A percentile compares a stretch with the other conserved stretches of the same genome.
phyloP scores from a whole-genome alignment of 2,329 filamentous ascomycete species.

The Sclerotinia borealis region DNA sequence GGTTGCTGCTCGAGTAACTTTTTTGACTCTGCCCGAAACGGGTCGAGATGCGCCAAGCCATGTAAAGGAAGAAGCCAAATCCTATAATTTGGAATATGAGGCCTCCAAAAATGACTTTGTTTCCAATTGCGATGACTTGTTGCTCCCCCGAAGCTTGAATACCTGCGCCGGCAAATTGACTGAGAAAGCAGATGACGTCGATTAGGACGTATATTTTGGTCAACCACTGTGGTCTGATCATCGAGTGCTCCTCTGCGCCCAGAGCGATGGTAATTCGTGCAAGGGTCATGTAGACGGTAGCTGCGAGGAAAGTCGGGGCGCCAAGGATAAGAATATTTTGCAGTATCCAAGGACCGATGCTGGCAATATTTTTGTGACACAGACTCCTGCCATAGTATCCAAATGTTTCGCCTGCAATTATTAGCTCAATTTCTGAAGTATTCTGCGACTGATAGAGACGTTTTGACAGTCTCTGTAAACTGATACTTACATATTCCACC shows the following conservation, averaged over 20 bases:
- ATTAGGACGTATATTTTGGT: constrained; percentile 47
- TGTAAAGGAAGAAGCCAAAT: background rate
- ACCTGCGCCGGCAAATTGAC: constrained; percentile 37
- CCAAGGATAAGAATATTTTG: constrained; percentile 39
- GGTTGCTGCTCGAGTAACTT: background rate
- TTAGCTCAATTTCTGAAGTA: background rate
- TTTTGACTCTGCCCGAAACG: background rate
- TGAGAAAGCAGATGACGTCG: constrained; percentile 42
- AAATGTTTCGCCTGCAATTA: constrained; percentile 13
- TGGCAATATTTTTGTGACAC: background rate
- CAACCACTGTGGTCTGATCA: constrained; percentile 39
- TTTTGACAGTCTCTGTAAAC: background rate
- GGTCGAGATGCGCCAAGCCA: background rate
- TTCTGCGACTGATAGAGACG: background rate
- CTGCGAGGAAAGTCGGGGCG: constrained; percentile 39
- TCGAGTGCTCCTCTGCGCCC: constrained; percentile 37
- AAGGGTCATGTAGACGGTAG: constrained; percentile 43
- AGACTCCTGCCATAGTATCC: constrained; percentile 15
- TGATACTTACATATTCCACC: constrained; percentile 16
- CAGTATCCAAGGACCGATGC: constrained; percentile 33
- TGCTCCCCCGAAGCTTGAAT: constrained; percentile 6
- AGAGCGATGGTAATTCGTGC: constrained; percentile 36
- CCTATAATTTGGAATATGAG: background rate
- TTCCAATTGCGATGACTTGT: background rate
- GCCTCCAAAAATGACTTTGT: background rate